Base-by-base conservation (phyloP, 768 basidiomycete species). In the Naganishia randhawae region DNA sequence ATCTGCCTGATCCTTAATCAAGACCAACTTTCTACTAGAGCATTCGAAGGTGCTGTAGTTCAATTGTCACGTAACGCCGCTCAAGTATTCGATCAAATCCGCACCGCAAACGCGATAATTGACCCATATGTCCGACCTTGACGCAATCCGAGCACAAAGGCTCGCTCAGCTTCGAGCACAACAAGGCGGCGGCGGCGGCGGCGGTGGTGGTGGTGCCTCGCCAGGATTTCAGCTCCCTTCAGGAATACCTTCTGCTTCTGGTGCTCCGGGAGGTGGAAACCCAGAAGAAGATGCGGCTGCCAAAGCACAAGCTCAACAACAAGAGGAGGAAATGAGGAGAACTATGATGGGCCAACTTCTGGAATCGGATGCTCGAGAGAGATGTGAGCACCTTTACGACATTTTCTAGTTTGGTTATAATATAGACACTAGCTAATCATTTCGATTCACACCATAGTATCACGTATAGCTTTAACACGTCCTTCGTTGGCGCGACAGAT, bases 281-380 rank as follows among this genome's bases (percentile, higher is more conserved):
- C 74, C 75, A 42, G 65, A 71, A 57, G 74, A 72, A 35, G 73
- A 71, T 27, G 72, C 73, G 10, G 68, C 73, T 41, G 71, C 72
- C 27, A 65, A 74, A 64, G 68, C 68, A 64, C 71, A 69, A 41
- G 66, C 72, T 67, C 39, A 55, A 29, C 41, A 42, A 31, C 66
- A 67, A 55, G 72, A 74, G 48, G 75, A 75, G 50, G 78, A 79
- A 68, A 79, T 79, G 78, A 77, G 77, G 74, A 70, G 78, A 69
- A 69, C 50, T 22, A 75, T 79, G 74, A 77, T 79, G 51, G 73
- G 74, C 33, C 75, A 76, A 17, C 76, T 79, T 72, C 65, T 79
- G 32, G 78, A 75, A 53, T 71, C 77, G 27, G 68, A 72, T 32
- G 78, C 78, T 16, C 70, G 78, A 52, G 78, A 79, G 54, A 41